Percentiles rank a stretch among this genome's conserved stretches.
phyloP scores from a whole-genome alignment of 768 basidiomycete species.

The Omphalotus guepiniiformis region DNA sequence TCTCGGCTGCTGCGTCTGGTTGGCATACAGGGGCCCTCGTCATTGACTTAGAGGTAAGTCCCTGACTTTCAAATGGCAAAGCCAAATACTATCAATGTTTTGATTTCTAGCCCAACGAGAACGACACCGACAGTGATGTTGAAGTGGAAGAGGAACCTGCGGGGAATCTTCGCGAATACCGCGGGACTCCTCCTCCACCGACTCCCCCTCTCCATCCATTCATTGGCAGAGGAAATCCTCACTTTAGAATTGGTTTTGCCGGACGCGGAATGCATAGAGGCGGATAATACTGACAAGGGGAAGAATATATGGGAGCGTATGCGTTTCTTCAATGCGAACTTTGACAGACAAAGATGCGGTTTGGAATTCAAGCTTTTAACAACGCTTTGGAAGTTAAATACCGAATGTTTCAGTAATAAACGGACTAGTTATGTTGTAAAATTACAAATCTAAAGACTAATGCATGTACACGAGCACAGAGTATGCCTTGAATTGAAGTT shows the following conservation, averaged over 20 bases:
- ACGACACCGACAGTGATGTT: slow-evolving; percentile 33
- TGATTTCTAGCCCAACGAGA: slow-evolving; percentile 27
- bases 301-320: slow-evolving; percentile 2
- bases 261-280: slow-evolving; percentile 43
- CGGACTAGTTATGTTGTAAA: neutral
- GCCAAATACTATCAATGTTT: neutral
- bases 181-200: slow-evolving; percentile 17
- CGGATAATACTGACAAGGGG: slow-evolving; percentile 15
- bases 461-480: neutral
- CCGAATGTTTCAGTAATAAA: neutral
- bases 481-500: too few relatives aligned
- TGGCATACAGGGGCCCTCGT: slow-evolving; percentile 93
- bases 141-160: slow-evolving; percentile 20
- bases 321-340: neutral
- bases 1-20: slow-evolving; percentile 76
- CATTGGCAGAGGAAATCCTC: slow-evolving; percentile 13
- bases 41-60: slow-evolving; percentile 71
- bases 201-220: slow-evolving; percentile 12
- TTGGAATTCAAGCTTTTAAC: too few relatives aligned
- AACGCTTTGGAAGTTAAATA: neutral
- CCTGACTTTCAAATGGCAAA: neutral
- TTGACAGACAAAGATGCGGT: too few relatives aligned
- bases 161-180: neutral
- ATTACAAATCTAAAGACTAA: neutral
- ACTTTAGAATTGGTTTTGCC: slow-evolving; percentile 57